Evolutionary conservation across 2,329 filamentous ascomycete species (phyloP), one percentile per base, ranked within the genome.

Genomic region (Ophiostoma triangulosporum): DNA sequence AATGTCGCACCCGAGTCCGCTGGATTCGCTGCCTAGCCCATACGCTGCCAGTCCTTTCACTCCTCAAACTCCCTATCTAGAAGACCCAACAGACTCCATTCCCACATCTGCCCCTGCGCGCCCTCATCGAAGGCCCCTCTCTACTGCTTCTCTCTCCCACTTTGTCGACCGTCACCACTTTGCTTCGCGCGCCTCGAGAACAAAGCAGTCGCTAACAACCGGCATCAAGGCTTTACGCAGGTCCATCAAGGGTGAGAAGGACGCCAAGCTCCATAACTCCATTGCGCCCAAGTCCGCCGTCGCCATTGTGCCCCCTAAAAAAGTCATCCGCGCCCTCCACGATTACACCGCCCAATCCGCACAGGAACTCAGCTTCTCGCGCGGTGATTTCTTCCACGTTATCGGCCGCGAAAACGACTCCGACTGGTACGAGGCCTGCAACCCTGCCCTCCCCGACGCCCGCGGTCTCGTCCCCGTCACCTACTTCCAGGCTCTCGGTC

Each of bases 391-490:
- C 69, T 93, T 98, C 67, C 91, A 97, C 73, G 93, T 98, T 59
- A 91, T 97, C 68, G 88, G 87, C 63, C 85, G 91, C 68, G 93
- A 97, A 72, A 84, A 96, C 74, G 91, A 97, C 66, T 72, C 74
- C 38, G 88, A 96, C 66, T 98, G 93, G 91, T 98, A 96, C 76
- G 93, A 97, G 70, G 93, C 91, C 54, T 97, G 89, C 75, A 98
- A 98, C 66, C 93, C 93, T 57, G 80, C 86, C 50, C 75, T 95
- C 60, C 88, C 86, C 63, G 85, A 85, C 69, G 88, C 88, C 50
- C 83, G 89, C 60, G 93, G 93, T 57, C 78, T 98, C 57, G 93
- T 98, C 45, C 93, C 93, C 7, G 93, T 96, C 55, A 81, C 84
- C 55, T 96, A 89, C 70, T 98, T 98, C 69, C 89, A 97, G 68